Evolutionary conservation across 2,329 filamentous ascomycete genomes (phyloP).

Genomic region (Calonectria hawksworthii): DNA sequence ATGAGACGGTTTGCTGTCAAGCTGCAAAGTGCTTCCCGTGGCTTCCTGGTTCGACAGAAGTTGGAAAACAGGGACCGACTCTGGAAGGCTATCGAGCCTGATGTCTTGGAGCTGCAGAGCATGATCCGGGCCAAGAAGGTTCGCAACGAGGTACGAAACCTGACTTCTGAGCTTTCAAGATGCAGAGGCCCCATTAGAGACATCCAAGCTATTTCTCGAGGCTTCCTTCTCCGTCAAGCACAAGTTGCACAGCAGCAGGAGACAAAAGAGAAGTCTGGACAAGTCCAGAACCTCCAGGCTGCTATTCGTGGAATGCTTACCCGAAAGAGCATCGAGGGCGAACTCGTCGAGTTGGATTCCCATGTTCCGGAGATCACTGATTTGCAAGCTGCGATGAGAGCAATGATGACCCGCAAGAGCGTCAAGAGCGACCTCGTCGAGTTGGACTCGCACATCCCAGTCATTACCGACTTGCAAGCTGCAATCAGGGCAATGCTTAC

Average conservation of each 20-base stretch:
- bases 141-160: slow-evolving; percentile 69
- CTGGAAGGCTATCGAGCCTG: slow-evolving; percentile 78
- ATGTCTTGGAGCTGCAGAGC: slow-evolving; percentile 86
- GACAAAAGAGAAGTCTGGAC: slow-evolving; percentile 64
- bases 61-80: slow-evolving; percentile 74
- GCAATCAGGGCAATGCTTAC: slow-evolving; percentile 70
- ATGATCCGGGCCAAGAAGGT: slow-evolving; percentile 79
- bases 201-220: slow-evolving; percentile 76
- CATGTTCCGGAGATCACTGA: slow-evolving; percentile 64
- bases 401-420: slow-evolving; percentile 67
- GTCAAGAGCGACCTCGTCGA: slow-evolving; percentile 66
- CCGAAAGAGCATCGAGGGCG: slow-evolving; percentile 68
- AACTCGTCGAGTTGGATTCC: slow-evolving; percentile 65
- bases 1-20: slow-evolving; percentile 86
- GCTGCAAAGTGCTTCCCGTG: slow-evolving; percentile 84
- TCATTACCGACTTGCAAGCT: slow-evolving; percentile 73
- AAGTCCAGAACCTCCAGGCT: slow-evolving; percentile 74
- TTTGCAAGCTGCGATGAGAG: slow-evolving; percentile 78
- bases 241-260: slow-evolving; percentile 69
- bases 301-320: slow-evolving; percentile 76
- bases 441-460: slow-evolving; percentile 64
- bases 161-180: slow-evolving; percentile 70
- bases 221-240: slow-evolving; percentile 73
- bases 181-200: slow-evolving; percentile 75
- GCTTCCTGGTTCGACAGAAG: slow-evolving; percentile 77